A percentile compares a stretch with the other conserved stretches of the same genome.
phyloP scores from a whole-genome alignment of 1,139 yeast species.

The Trichomonascaceae sp. region DNA sequence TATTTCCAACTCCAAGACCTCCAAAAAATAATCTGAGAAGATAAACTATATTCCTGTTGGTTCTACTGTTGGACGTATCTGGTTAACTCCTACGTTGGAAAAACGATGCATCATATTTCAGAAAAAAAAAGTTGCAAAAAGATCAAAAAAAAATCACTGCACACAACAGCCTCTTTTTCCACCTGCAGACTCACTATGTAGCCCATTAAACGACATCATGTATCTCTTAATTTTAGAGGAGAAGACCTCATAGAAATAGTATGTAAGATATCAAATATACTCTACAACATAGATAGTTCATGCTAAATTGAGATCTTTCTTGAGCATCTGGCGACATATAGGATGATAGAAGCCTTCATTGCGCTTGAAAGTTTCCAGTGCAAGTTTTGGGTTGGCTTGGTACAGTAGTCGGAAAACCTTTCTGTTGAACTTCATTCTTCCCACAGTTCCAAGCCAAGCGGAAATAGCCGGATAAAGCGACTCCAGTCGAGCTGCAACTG shows the following conservation, averaged over 20 bases:
- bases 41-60: not conserved
- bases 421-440: constrained; percentile 91
- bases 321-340: constrained; percentile 72
- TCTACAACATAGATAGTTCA: not conserved
- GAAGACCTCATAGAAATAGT: not conserved
- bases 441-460: constrained; percentile 84
- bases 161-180: not conserved
- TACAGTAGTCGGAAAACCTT: constrained; percentile 70
- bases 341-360: constrained; percentile 69
- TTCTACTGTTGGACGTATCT: not conserved
- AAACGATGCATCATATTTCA: not conserved
- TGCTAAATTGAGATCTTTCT: constrained; percentile 50
- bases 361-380: constrained; percentile 56
- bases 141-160: not conserved
- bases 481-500: constrained; percentile 35
- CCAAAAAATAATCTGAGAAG: constrained; percentile 1
- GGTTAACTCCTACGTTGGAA: not conserved
- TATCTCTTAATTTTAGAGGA: not conserved
- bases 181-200: not conserved
- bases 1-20: constrained; percentile 9
- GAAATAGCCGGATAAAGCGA: constrained; percentile 50
- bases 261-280: not conserved
- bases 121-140: not conserved
- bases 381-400: constrained; percentile 58
- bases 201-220: constrained; percentile 1